phyloP scores from a whole-genome alignment of 164 flowering plant genomes.

The Umbilicus rupestris region DNA sequence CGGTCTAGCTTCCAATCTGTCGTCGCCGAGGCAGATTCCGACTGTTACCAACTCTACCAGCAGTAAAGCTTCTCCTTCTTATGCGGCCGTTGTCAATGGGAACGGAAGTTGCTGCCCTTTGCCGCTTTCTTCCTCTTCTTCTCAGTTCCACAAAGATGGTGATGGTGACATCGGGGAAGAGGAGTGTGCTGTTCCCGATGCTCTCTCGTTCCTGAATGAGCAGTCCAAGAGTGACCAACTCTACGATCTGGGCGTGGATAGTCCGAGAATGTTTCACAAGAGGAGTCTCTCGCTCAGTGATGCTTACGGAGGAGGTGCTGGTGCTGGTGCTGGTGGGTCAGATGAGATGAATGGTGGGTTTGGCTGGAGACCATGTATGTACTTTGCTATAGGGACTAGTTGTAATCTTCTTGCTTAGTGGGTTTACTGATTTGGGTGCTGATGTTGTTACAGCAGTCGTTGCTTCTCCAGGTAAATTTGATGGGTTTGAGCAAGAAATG shows the following conservation, averaged over 20 bases:
- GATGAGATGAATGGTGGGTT: constrained; percentile 39
- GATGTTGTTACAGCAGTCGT: not conserved
- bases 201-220: no score
- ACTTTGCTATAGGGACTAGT: constrained; percentile 49
- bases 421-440: not conserved
- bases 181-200: not conserved
- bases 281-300: constrained; percentile 64
- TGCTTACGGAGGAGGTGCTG: constrained; percentile 35
- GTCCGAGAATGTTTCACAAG: constrained; percentile 27
- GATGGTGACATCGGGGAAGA: not conserved
- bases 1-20: constrained; percentile 7
- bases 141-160: not conserved
- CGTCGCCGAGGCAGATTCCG: constrained; percentile 11
- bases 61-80: constrained; percentile 21
- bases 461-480: constrained; percentile 31
- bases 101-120: not conserved
- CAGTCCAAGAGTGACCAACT: constrained; percentile 27
- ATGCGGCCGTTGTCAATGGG: constrained; percentile 32
- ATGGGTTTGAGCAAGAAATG: constrained; percentile 47
- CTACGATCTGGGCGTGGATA: constrained; percentile 19
- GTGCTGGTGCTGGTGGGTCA: no score
- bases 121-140: not conserved
- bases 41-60: not conserved
- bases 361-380: constrained; percentile 71
- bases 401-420: constrained; percentile 57